A percentile compares a stretch with the other conserved stretches of the same genome.
Conservation (phyloP, 2,329 filamentous ascomycete species). For the Monosporascus cannonballus region DNA sequence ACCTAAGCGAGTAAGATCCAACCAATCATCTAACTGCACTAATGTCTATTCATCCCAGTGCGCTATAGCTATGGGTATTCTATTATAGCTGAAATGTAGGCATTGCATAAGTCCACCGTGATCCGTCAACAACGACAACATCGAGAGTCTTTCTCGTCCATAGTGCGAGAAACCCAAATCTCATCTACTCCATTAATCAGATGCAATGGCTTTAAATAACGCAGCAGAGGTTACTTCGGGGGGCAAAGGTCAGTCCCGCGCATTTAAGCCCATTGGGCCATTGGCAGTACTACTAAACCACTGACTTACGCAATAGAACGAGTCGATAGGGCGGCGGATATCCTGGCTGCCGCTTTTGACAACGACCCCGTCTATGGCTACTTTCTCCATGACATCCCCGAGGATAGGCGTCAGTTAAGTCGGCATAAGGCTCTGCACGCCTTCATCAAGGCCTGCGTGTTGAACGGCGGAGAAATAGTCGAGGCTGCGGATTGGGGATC, state of each 20-base stretch:
- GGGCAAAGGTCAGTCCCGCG: background rate
- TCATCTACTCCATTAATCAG: background rate
- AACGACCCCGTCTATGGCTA: slow-evolving; percentile 8
- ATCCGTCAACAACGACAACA: too few species aligned
- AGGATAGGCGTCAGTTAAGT: background rate
- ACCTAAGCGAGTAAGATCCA: too few species aligned
- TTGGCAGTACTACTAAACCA: background rate
- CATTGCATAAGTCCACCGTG: too few species aligned
- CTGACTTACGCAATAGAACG: slow-evolving; percentile 1
- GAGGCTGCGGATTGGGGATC: slow-evolving; percentile 6
- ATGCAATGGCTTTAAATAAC: background rate
- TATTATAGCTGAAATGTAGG: too few species aligned
- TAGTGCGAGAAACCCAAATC: background rate
- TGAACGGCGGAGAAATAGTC: slow-evolving; percentile 5
- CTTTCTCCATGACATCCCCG: slow-evolving; percentile 5
- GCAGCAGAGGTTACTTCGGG: background rate
- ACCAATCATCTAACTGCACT: too few species aligned
- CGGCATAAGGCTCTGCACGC: background rate
- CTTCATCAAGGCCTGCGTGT: slow-evolving; percentile 1
- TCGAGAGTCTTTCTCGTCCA: too few species aligned
- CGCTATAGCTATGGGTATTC: too few species aligned
- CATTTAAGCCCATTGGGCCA: too few species aligned
- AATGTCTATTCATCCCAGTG: too few species aligned
- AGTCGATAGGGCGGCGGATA: background rate
- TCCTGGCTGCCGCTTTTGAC: slow-evolving; percentile 5